Evolutionary conservation across 371 early-diverging fungal genomes (phyloP), one percentile per base, ranked within the genome.

Genomic region (Rhizopus sp.): DNA sequence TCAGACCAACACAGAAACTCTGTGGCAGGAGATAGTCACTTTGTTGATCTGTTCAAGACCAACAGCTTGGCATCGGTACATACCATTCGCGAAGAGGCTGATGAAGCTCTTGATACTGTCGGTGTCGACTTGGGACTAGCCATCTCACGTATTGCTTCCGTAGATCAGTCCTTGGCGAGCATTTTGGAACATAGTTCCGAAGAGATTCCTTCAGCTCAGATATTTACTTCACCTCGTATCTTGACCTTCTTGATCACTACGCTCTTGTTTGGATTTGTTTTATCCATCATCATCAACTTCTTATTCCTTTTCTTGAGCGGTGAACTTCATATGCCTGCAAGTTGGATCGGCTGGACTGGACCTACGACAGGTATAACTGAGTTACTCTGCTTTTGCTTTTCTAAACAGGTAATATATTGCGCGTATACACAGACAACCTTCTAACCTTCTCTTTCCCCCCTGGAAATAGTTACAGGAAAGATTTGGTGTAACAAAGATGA

Each of bases 301-400:
- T 55, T 78, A 9, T 78, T 78, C 42, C 47, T 78, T 31, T 69
- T 70, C 31, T 35, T 72, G 8, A 63, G 64, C 16, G 69, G 68
- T 13, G 71, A 78, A 49, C 44, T 78, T 5, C 57, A 60, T n/a
- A 69, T 74, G 62, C 68, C 72, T 33, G 62, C 78, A 9, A 63
- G 66, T 17, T 61, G 72, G 55, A 72, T 78, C 8, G 78, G 78
- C 15, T 74, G 72, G 73, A 74, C 74, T 15, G 78, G 78, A 10
- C 75, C 75, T n/a, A 68, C 73, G 1, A 69, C 48, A 58, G 66
- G 66, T 15, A 32, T 56, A 7, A 57, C 61, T 31, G 66, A 65
- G 39, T n/a, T 65, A n/a, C 42, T 60, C n/a, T 57, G 60, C 23
- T 60, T 65, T 38, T 65, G 66, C 31, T 65, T 58, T 38, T 65